Conservation (phyloP, 2,329 filamentous ascomycete species). For the Dendrostoma leiphaemia region DNA sequence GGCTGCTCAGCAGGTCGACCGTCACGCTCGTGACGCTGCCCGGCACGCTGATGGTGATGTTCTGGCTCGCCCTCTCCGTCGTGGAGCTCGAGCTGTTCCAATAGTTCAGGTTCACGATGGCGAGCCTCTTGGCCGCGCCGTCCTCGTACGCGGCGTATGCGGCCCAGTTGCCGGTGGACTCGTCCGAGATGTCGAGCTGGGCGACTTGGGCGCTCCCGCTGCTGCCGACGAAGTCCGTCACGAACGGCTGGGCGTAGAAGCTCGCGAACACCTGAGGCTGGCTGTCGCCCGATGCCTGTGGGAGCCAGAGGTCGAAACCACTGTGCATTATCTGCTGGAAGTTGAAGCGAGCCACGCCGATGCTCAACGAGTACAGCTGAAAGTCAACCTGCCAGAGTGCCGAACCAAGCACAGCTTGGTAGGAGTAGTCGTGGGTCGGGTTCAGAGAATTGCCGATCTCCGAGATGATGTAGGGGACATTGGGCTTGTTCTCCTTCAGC, state of each 20-base stretch:
- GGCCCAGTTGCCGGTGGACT: slow-evolving; percentile 24
- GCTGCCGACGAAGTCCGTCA: slow-evolving; percentile 33
- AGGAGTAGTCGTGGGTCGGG: slow-evolving; percentile 29
- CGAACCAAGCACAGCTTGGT: slow-evolving; percentile 33
- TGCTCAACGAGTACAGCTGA: slow-evolving; percentile 33
- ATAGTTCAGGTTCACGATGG: slow-evolving; percentile 33
- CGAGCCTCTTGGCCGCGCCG: slow-evolving; percentile 26
- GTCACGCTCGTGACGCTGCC: slow-evolving; percentile 20
- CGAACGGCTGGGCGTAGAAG: slow-evolving; percentile 36
- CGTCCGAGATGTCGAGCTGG: slow-evolving; percentile 20
- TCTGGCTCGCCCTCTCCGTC: slow-evolving; percentile 22
- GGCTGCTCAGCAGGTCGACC: slow-evolving; percentile 31
- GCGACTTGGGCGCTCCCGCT: slow-evolving; percentile 29
- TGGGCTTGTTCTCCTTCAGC: slow-evolving; percentile 29
- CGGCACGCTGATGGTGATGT: slow-evolving; percentile 25
- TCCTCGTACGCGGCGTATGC: slow-evolving; percentile 31
- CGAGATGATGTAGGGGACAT: slow-evolving; percentile 32
- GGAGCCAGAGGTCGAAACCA: slow-evolving; percentile 27
- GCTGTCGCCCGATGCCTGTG: slow-evolving; percentile 27
- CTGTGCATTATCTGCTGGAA: slow-evolving; percentile 38
- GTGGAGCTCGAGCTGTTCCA: slow-evolving; percentile 33
- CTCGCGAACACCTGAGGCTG: slow-evolving; percentile 33
- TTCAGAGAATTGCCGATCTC: slow-evolving; percentile 36
- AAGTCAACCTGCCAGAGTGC: slow-evolving; percentile 37
- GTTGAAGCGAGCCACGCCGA: slow-evolving; percentile 35